phyloP scores from a whole-genome alignment of 257 asterid species.

The Coffea eugenioides region DNA sequence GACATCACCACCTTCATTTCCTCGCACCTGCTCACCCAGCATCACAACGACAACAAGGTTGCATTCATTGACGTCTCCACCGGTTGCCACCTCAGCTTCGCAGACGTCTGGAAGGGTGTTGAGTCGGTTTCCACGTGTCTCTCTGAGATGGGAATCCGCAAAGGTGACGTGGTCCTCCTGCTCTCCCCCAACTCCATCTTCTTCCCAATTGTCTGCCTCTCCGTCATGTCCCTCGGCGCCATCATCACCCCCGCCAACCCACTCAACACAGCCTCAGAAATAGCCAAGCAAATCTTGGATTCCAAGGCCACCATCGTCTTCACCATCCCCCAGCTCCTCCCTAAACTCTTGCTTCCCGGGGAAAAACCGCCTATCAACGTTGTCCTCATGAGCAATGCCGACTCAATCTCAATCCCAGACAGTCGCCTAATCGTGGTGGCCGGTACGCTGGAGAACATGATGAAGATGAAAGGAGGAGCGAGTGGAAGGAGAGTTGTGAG shows the following conservation, averaged over 20 bases:
- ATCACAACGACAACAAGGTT: conserved; percentile 27
- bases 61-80: conserved; percentile 86
- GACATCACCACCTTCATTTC: conserved; percentile 90
- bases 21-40: conserved; percentile 54
- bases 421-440: conserved; percentile 19
- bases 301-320: conserved; percentile 78
- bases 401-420: neutral
- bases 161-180: conserved; percentile 70
- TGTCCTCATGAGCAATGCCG: conserved; percentile 39
- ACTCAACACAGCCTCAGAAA: conserved; percentile 71
- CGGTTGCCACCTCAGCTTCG: conserved; percentile 55
- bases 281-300: conserved; percentile 66
- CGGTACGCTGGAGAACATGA: conserved; percentile 47
- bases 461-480: conserved; percentile 33
- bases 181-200: conserved; percentile 82
- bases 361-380: conserved; percentile 35
- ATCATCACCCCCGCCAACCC: conserved; percentile 90
- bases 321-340: conserved; percentile 53
- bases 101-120: conserved; percentile 70
- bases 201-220: conserved; percentile 78
- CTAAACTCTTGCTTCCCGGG: conserved; percentile 36
- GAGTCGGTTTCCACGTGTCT: conserved; percentile 60
- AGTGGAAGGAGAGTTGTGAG: conserved; percentile 27
- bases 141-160: conserved; percentile 60
- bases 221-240: conserved; percentile 90